Base-by-base conservation (phyloP, 2,329 filamentous ascomycete genomes). In the Scytalidium lignicola region DNA sequence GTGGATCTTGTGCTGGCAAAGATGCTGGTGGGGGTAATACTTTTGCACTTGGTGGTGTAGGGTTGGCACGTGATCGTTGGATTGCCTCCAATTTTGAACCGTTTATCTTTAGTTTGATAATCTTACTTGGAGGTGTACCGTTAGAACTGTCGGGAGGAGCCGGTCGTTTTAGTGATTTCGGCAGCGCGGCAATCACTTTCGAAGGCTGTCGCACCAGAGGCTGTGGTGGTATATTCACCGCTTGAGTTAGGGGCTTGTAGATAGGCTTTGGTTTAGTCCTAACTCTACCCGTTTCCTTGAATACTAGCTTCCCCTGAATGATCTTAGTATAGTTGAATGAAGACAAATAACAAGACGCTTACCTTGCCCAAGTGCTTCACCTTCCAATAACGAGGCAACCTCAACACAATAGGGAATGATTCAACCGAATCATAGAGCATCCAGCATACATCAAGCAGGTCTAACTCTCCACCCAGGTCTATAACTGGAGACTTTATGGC, bases 401-500 rank as follows among this genome's bases (percentile, higher is more conserved):
- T 69, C 50, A 80, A 61, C 15, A 67, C 74, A 32, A 80, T 54
- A 23, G 72, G 58, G 43, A 79, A 59, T 6, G 71, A 70, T 44
- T 70, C 66, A 18, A 74, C 70, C n/a, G 72, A 65, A 15, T 74
- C 70, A 51, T 77, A 77, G 51, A 81, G 65, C 43, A 75, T 63
- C 28, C 68, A 67, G 58, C 76, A 78, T 29, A 80, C 66, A 54
- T 79, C 74, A 32, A 80, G 60, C 10, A 80, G 56, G 55, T 75
- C 74, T 22, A 68, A 64, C 57, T 76, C 72, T 58, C 80, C 77
- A 17, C 66, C 58, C 23, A 74, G 61, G 6, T 73, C 73, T 42
- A 77, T 68, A 18, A 70, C 59, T 1, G 70, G 65, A 22, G 76
- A 79, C 32, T 71, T 67, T 5, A 78, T 61, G 13, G 76, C 74